These are phyloP conservation scores for Linaria vulgaris DNA, from an alignment of 257 asterid species.

Conservation along the genomic window DNA sequence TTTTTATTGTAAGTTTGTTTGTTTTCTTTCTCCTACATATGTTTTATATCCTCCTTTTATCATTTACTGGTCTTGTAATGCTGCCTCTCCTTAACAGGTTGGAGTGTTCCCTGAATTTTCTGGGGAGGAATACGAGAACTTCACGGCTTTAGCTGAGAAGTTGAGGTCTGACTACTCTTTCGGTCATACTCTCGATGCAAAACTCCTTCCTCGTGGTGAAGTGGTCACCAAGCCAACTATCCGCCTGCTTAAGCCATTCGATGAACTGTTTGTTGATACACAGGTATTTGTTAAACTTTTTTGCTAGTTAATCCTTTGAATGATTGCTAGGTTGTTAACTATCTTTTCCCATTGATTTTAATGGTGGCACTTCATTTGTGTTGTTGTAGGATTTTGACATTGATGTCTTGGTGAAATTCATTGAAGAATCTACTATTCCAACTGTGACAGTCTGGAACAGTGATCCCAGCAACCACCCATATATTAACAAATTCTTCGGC, in stretches of 20 bases:
- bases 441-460: slow-evolving; percentile 33
- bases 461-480: slow-evolving; percentile 35
- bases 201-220: slow-evolving; percentile 63
- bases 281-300: slow-evolving; percentile 40
- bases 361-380: neutral
- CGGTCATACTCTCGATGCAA: slow-evolving; percentile 72
- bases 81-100: slow-evolving; percentile 39
- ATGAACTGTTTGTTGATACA: slow-evolving; percentile 61
- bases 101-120: slow-evolving; percentile 71
- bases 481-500: slow-evolving; percentile 39
- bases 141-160: slow-evolving; percentile 61
- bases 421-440: slow-evolving; percentile 36
- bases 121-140: slow-evolving; percentile 65
- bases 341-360: neutral
- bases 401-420: slow-evolving; percentile 37
- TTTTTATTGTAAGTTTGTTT: slow-evolving; percentile 52
- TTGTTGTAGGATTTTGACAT: slow-evolving; percentile 40
- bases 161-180: slow-evolving; percentile 70
- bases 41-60: neutral
- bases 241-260: slow-evolving; percentile 82
- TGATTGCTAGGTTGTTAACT: neutral
- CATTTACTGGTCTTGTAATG: neutral
- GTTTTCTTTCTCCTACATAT: neutral
- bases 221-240: slow-evolving; percentile 68
- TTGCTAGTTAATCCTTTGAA: slow-evolving; percentile 2